Conservation (phyloP, 371 early-diverging fungal species). For the Vairimorpha apis region DNA sequence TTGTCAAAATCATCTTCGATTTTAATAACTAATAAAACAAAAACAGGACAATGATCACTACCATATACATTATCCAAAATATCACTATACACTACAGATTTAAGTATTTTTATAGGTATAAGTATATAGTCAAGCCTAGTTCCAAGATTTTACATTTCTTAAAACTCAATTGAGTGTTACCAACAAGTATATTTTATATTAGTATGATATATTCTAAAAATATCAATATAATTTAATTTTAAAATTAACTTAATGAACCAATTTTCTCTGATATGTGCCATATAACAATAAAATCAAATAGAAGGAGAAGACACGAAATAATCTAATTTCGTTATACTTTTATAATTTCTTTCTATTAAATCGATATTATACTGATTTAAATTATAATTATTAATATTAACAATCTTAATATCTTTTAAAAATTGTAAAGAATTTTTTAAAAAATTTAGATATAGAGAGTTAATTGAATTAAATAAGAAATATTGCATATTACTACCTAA, state of each 20-base stretch:
- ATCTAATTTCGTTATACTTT: conserved; percentile 58
- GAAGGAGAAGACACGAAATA: conserved; percentile 65
- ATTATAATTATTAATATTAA: neutral
- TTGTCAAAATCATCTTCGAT: conserved; percentile 5
- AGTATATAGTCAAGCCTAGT: conserved; percentile 77
- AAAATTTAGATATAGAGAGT: neutral
- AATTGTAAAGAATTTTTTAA: neutral
- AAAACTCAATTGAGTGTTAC: conserved; percentile 65
- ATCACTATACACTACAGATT: conserved; percentile 66
- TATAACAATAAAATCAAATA: conserved; percentile 65
- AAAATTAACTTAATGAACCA: conserved; percentile 69
- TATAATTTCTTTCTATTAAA: conserved; percentile 14
- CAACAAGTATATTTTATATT: conserved; percentile 66
- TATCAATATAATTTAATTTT: conserved; percentile 56
- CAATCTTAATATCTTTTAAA: neutral
- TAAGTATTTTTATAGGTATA: conserved; percentile 64
- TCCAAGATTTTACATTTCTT: conserved; percentile 66
- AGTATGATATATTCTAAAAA: conserved; percentile 62
- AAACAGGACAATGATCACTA: conserved; percentile 80
- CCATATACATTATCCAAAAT: conserved; percentile 69
- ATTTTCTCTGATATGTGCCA: conserved; percentile 66
- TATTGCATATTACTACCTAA: too few species aligned
- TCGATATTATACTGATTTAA: neutral
- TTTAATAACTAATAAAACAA: conserved; percentile 64
- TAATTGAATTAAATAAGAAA: neutral